phyloP scores from a whole-genome alignment of 2,329 filamentous ascomycete genomes.

The Colletotrichum sp. region DNA sequence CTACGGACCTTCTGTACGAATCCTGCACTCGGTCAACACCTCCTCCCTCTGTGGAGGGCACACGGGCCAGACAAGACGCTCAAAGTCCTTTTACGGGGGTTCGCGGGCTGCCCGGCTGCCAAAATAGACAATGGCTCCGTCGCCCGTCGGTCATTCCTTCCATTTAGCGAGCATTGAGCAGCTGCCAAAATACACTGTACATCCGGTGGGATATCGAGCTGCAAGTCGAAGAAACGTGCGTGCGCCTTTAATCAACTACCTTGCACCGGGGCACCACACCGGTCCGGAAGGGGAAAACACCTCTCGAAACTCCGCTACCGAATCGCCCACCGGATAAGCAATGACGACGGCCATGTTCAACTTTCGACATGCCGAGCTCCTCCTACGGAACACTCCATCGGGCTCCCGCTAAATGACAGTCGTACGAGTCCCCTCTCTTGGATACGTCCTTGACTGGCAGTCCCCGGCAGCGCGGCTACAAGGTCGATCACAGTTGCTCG shows the following conservation, averaged over 20 bases:
- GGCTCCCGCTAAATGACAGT: slow-evolving; percentile 15
- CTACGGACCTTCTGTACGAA: background rate
- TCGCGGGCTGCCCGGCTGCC: background rate
- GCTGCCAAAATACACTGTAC: background rate
- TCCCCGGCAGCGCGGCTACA: slow-evolving; percentile 16
- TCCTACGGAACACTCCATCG: background rate
- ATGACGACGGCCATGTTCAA: background rate
- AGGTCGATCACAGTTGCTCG: slow-evolving; percentile 9
- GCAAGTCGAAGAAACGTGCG: background rate
- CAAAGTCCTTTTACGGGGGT: background rate
- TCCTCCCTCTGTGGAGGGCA: background rate
- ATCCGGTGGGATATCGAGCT: background rate
- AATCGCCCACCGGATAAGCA: background rate
- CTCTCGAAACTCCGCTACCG: slow-evolving; percentile 2
- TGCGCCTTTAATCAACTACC: background rate
- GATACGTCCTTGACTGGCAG: slow-evolving; percentile 5
- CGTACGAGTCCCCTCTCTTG: slow-evolving; percentile 18
- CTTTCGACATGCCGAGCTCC: background rate
- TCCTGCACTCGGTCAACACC: background rate
- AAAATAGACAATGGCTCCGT: background rate
- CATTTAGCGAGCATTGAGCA: background rate
- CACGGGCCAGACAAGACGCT: background rate
- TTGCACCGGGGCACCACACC: background rate
- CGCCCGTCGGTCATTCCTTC: background rate
- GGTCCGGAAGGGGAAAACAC: background rate